Percentiles rank a stretch among this genome's conserved stretches.
Conservation (phyloP, 176 grass and related monocot genomes). For the Lolium perenne region DNA sequence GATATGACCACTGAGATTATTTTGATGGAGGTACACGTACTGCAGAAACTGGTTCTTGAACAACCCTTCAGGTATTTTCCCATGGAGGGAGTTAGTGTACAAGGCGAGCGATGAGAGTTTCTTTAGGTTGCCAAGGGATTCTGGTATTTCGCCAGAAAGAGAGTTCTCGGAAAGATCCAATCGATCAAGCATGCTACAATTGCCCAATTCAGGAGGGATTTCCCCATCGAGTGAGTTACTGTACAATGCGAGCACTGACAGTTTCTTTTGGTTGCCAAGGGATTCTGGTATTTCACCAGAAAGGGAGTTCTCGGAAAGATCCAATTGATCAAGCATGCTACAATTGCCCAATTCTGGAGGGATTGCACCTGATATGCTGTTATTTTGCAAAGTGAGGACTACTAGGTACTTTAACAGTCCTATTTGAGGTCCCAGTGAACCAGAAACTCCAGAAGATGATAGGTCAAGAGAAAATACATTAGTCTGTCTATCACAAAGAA, state of each 20-base stretch:
- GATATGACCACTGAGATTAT: constrained; percentile 63
- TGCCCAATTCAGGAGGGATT: too few species aligned
- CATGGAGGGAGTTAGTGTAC: constrained; percentile 45
- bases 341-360: constrained; percentile 68
- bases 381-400: constrained; percentile 35
- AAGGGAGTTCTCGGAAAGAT: constrained; percentile 61
- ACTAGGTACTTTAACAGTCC: constrained; percentile 48
- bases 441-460: constrained; percentile 36
- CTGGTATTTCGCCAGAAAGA: neutral
- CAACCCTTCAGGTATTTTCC: constrained; percentile 60
- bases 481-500: constrained; percentile 33
- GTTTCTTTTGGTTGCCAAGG: constrained; percentile 52
- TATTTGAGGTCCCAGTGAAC: constrained; percentile 52
- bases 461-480: constrained; percentile 57
- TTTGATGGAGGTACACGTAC: constrained; percentile 35
- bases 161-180: too few species aligned
- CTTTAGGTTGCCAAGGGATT: too few species aligned
- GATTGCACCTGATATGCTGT: constrained; percentile 57
- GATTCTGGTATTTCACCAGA: constrained; percentile 70
- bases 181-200: too few species aligned
- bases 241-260: constrained; percentile 39
- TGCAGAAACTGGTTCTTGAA: constrained; percentile 39
- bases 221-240: constrained; percentile 51
- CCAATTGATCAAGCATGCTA: constrained; percentile 53
- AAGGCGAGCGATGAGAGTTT: too few species aligned